Conservation (phyloP, 2,329 filamentous ascomycete species). For the Elsinoe arachidis region DNA sequence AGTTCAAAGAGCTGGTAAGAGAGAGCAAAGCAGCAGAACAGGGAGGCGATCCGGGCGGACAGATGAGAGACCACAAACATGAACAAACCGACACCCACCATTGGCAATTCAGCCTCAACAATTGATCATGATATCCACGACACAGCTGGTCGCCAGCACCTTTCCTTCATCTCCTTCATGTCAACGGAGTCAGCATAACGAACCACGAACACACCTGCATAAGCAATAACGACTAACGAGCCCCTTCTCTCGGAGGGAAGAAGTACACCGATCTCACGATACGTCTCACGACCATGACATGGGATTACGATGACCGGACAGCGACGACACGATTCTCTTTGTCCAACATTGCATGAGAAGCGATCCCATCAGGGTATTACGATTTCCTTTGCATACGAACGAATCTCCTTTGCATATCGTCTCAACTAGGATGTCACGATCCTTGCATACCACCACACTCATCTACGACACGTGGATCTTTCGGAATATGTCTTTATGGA, state of each 20-base stretch:
- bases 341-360: background rate
- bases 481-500: background rate
- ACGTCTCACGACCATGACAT: conserved; percentile 11
- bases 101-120: background rate
- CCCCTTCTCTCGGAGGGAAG: background rate
- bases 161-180: conserved; percentile 1
- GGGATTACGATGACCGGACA: background rate
- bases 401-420: no score
- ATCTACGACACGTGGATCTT: background rate
- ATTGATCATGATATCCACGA: background rate
- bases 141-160: background rate
- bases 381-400: no score
- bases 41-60: background rate
- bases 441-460: background rate
- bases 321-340: background rate
- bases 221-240: conserved; percentile 5
- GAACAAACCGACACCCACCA: background rate
- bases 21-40: conserved; percentile 44
- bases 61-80: conserved; percentile 5
- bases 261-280: conserved; percentile 11
- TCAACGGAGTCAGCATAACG: background rate
- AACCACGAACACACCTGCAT: conserved; percentile 1
- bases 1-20: conserved; percentile 85
- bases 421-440: no score
- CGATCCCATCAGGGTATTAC: no score